Percentiles rank a stretch among this genome's conserved stretches.
phyloP scores from a whole-genome alignment of 2,329 filamentous ascomycete genomes.

The Fusarium virguliforme region DNA sequence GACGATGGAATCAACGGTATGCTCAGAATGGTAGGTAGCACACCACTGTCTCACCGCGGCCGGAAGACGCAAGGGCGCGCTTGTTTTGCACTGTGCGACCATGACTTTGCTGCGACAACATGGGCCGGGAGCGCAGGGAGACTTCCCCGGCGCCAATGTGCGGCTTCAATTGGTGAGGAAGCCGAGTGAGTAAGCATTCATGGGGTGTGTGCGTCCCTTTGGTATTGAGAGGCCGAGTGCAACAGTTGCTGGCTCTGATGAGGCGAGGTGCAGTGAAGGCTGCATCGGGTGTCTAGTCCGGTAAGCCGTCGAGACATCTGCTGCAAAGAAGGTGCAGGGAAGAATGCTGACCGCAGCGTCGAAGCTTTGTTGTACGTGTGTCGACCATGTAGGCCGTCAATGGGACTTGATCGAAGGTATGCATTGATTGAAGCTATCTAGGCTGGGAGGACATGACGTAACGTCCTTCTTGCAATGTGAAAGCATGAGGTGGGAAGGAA shows the following conservation, averaged over 20 bases:
- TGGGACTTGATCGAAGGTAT: neutral
- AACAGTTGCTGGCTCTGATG: neutral
- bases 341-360: neutral
- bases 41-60: neutral
- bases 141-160: constrained; percentile 3
- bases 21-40: neutral
- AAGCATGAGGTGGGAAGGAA: neutral
- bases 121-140: neutral
- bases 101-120: neutral
- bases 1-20: neutral
- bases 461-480: neutral
- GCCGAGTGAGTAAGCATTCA: neutral
- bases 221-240: neutral
- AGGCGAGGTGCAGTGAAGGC: neutral
- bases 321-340: constrained; percentile 6
- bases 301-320: neutral
- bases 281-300: neutral
- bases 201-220: neutral
- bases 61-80: constrained; percentile 5
- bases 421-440: neutral
- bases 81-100: constrained; percentile 1
- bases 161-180: neutral
- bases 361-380: neutral
- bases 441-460: neutral
- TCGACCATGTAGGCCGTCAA: neutral